Conservation (phyloP, 352 stramenopile genomes). For the Globisporangium recalcitrans region DNA sequence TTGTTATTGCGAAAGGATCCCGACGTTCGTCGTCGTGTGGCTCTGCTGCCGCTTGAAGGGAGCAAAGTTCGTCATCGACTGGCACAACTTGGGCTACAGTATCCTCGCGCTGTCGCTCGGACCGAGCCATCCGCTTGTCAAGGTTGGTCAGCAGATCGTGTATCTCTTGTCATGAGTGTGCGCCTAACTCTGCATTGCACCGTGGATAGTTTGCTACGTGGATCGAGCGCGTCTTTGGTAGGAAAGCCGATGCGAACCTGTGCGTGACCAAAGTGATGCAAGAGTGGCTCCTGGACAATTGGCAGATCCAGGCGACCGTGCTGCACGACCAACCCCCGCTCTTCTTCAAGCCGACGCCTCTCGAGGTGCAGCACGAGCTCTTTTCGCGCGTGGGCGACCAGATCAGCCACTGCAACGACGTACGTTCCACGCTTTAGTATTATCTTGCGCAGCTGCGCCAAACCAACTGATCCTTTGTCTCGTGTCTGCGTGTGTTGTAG, state of each 20-base stretch:
- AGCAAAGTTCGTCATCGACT: slow-evolving; percentile 96
- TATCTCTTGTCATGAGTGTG: neutral
- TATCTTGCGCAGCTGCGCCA: too few species aligned
- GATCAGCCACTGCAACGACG: slow-evolving; percentile 67
- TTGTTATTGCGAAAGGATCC: slow-evolving; percentile 62
- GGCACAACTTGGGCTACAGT: slow-evolving; percentile 99
- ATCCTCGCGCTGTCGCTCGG: slow-evolving; percentile 89
- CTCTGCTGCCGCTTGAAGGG: slow-evolving; percentile 65
- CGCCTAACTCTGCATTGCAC: neutral
- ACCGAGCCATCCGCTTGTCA: slow-evolving; percentile 57
- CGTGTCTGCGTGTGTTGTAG: slow-evolving; percentile 7
- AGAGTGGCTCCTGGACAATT: slow-evolving; percentile 88
- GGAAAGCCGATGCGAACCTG: slow-evolving; percentile 92
- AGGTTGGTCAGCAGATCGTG: slow-evolving; percentile 25
- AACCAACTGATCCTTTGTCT: neutral
- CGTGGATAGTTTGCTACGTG: slow-evolving; percentile 57
- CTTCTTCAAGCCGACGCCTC: slow-evolving; percentile 88
- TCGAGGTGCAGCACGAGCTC: slow-evolving; percentile 88
- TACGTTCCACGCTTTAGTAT: slow-evolving; percentile 19
- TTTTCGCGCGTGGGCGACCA: slow-evolving; percentile 77
- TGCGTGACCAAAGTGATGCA: slow-evolving; percentile 97
- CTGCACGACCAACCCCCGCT: slow-evolving; percentile 94
- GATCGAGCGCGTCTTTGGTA: slow-evolving; percentile 88
- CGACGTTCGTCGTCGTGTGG: slow-evolving; percentile 91
- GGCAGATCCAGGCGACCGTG: slow-evolving; percentile 82